Conservation (phyloP, 176 grass and related monocot genomes). For the Thinopyrum elongatum region DNA sequence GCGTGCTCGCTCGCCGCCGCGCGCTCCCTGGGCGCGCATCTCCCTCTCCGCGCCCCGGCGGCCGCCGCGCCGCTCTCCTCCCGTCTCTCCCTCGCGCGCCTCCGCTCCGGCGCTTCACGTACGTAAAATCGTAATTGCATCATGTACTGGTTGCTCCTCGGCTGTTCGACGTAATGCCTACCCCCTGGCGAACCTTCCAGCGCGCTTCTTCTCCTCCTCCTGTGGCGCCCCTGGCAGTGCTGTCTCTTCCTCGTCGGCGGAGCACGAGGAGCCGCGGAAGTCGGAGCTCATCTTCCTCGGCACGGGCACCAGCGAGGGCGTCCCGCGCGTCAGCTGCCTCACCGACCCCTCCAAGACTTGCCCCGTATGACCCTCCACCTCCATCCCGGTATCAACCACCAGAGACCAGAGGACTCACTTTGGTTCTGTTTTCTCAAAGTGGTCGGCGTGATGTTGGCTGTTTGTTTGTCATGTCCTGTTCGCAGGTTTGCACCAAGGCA, state of each 20-base stretch:
- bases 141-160: not conserved
- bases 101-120: constrained; percentile 9
- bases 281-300: constrained; percentile 96
- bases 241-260: not conserved
- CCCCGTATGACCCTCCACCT: constrained; percentile 35
- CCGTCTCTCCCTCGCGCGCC: not conserved
- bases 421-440: not conserved
- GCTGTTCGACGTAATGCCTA: constrained; percentile 40
- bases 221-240: not conserved
- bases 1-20: not conserved
- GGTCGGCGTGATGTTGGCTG: not conserved
- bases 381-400: not conserved
- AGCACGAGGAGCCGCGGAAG: not conserved
- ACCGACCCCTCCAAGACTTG: constrained; percentile 68
- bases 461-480: constrained; percentile 12
- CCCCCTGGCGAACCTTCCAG: not conserved
- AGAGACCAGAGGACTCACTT: not conserved
- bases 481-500: constrained; percentile 79
- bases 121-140: not conserved
- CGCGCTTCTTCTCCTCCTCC: constrained; percentile 15
- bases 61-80: not conserved
- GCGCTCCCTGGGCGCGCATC: not conserved
- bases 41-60: not conserved
- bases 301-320: constrained; percentile 91
- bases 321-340: constrained; percentile 91